Conservation (phyloP, 495 filamentous ascomycete genomes). For the Podospora pseudopauciseta region DNA sequence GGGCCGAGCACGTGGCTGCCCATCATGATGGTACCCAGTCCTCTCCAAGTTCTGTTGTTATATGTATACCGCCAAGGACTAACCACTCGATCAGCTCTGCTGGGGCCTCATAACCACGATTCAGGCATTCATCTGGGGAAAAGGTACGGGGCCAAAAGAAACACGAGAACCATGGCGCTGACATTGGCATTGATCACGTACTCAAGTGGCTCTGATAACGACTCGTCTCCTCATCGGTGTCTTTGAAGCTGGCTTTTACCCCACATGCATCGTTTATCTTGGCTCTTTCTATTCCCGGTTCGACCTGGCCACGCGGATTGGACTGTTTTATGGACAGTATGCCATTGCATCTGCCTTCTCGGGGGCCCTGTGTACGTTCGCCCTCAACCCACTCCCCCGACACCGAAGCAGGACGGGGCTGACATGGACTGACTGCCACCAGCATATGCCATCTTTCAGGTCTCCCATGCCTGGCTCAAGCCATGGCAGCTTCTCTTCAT, state of each 20-base stretch:
- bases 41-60: background rate
- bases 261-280: conserved; percentile 51
- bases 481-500: conserved; percentile 60
- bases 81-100: conserved; percentile 21
- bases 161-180: background rate
- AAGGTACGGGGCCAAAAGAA: conserved; percentile 27
- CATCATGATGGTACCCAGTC: conserved; percentile 43
- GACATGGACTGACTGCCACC: conserved; percentile 35
- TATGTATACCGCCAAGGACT: background rate
- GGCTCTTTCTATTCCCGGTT: conserved; percentile 64
- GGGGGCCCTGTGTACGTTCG: conserved; percentile 27
- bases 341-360: conserved; percentile 53
- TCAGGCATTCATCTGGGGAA: conserved; percentile 39
- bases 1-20: conserved; percentile 54
- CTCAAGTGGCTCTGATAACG: conserved; percentile 16
- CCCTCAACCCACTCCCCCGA: background rate
- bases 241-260: conserved; percentile 58
- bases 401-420: background rate
- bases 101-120: conserved; percentile 53
- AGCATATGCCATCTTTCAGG: conserved; percentile 54
- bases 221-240: conserved; percentile 53
- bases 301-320: conserved; percentile 53
- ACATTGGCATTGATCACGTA: background rate
- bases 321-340: conserved; percentile 57
- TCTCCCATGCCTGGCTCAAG: conserved; percentile 36